A percentile compares a stretch with the other conserved stretches of the same genome.
These are phyloP conservation scores for Asterophora lycoperdoides DNA, from an alignment of 768 basidiomycete species.

Conservation along the genomic window DNA sequence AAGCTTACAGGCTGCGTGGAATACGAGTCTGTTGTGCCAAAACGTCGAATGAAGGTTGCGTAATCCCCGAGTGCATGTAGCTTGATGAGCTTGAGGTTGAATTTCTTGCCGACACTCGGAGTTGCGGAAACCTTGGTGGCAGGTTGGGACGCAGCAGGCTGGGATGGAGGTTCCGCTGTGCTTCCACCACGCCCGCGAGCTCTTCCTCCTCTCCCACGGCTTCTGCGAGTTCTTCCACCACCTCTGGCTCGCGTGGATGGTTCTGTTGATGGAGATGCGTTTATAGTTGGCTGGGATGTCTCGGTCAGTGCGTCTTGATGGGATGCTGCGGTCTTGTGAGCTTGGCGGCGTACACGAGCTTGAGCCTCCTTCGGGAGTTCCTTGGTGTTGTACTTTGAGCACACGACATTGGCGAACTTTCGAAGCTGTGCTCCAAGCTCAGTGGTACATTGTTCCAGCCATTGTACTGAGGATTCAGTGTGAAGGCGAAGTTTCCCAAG, in stretches of 20 bases:
- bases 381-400: constrained; percentile 2
- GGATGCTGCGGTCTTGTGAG: background rate
- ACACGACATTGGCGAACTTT: constrained; percentile 6
- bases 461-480: constrained; percentile 1
- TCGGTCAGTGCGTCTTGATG: no score
- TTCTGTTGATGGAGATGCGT: no score
- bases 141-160: background rate
- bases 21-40: constrained; percentile 31
- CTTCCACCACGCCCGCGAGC: no score
- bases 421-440: constrained; percentile 8
- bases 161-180: no score
- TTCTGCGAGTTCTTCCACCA: no score
- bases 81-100: constrained; percentile 25
- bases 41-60: constrained; percentile 14
- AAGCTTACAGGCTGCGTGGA: constrained; percentile 32
- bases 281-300: no score
- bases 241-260: no score
- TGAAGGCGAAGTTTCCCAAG: constrained; percentile 23
- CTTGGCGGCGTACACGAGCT: constrained; percentile 2
- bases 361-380: constrained; percentile 11
- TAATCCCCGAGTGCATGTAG: constrained; percentile 28
- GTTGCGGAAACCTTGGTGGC: no score
- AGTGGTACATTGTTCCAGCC: constrained; percentile 6
- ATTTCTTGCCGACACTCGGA: no score
- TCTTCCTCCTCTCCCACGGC: no score